A percentile compares a stretch with the other conserved stretches of the same genome.
These are phyloP conservation scores for Calonectria ilicicola DNA, from an alignment of 2,329 filamentous ascomycete species.

Conservation along the genomic window DNA sequence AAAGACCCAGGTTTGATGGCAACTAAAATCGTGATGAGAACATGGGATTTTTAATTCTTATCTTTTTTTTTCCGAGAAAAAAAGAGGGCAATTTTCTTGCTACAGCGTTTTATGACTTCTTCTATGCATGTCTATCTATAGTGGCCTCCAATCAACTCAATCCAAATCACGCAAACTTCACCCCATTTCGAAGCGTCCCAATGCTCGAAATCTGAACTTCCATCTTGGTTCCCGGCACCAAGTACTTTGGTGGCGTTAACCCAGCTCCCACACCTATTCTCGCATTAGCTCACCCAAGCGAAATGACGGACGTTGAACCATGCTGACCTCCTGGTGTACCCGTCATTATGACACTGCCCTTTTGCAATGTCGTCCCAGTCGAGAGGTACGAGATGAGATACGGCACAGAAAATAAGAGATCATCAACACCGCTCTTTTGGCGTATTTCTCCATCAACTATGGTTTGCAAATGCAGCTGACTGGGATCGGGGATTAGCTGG, in stretches of 20 bases:
- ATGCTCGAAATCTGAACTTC: constrained; percentile 54
- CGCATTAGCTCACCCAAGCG: not conserved
- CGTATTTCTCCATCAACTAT: constrained; percentile 60
- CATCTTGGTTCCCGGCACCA: constrained; percentile 54
- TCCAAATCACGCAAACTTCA: constrained; percentile 31
- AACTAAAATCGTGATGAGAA: not conserved
- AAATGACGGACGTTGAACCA: not conserved
- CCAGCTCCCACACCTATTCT: constrained; percentile 55
- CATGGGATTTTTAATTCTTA: no score
- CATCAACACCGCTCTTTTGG: constrained; percentile 54
- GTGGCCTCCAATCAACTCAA: no score
- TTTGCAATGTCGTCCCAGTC: constrained; percentile 55
- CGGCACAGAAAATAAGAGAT: constrained; percentile 59
- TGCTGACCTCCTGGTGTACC: constrained; percentile 56
- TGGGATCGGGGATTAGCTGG: constrained; percentile 56
- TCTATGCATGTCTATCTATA: not conserved
- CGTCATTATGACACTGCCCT: constrained; percentile 59
- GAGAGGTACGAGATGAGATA: constrained; percentile 52
- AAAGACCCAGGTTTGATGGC: no score
- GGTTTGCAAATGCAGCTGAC: constrained; percentile 56
- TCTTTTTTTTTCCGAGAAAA: no score
- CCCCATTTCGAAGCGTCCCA: constrained; percentile 55
- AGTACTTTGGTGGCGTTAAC: constrained; percentile 52
- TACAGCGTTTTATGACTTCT: not conserved
- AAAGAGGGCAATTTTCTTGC: no score